Evolutionary conservation across 352 stramenopile species (phyloP).

Genomic region (Elongisporangium prolatum): DNA sequence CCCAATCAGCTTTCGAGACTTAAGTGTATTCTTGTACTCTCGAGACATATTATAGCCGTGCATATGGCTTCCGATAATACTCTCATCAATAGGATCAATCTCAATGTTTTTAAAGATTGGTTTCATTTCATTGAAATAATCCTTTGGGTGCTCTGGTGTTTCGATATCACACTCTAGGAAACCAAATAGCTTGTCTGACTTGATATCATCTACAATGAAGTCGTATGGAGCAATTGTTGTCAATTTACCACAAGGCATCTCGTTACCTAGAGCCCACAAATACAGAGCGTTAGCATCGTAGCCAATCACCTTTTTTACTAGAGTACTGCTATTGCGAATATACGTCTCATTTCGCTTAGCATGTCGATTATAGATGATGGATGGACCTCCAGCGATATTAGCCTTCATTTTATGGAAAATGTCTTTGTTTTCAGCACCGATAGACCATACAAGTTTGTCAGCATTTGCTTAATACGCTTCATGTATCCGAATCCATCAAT

Average conservation of each 20-base stretch:
- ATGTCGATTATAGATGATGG: constrained; percentile 18
- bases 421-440: constrained; percentile 15
- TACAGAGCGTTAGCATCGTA: constrained; percentile 28
- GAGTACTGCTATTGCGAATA: constrained; percentile 15
- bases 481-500: constrained; percentile 5
- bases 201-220: constrained; percentile 26
- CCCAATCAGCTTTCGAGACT: constrained; percentile 23
- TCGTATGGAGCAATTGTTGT: constrained; percentile 17
- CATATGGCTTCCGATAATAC: constrained; percentile 29
- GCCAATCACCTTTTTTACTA: constrained; percentile 19
- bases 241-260: constrained; percentile 24
- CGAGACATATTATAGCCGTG: constrained; percentile 12
- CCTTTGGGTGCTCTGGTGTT: constrained; percentile 23
- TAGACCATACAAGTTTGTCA: constrained; percentile 11
- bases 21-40: no score
- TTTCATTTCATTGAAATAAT: constrained; percentile 30
- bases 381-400: constrained; percentile 17
- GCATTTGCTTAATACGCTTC: constrained; percentile 1
- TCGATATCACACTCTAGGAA: constrained; percentile 36
- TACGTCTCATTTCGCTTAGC: constrained; percentile 11
- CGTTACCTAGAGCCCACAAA: constrained; percentile 20
- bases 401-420: constrained; percentile 14
- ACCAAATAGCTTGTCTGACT: constrained; percentile 24
- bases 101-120: constrained; percentile 32
- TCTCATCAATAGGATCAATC: constrained; percentile 13